Conservation (phyloP, 148 eudicot species). For the Silene uniflora region DNA sequence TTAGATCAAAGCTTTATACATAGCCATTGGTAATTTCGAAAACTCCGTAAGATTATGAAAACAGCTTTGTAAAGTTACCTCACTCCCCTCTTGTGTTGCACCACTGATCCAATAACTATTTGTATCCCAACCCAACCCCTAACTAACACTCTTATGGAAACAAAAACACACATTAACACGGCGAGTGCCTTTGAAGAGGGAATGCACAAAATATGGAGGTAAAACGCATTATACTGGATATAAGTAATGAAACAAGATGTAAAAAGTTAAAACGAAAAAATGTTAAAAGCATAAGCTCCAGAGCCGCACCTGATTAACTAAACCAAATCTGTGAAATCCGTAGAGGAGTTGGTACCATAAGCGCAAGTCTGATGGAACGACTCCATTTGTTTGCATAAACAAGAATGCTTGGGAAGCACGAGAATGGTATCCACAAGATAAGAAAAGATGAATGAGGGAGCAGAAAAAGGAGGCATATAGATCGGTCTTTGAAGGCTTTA, state of each 20-base stretch:
- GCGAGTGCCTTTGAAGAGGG: background rate
- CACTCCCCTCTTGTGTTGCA: background rate
- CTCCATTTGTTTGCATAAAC: conserved; percentile 28
- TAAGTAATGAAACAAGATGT: background rate
- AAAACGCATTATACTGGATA: background rate
- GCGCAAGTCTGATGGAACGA: conserved; percentile 22
- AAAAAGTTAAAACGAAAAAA: background rate
- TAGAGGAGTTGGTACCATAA: conserved; percentile 27
- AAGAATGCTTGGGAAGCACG: conserved; percentile 27
- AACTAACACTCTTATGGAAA: background rate
- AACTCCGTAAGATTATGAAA: no score
- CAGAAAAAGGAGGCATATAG: conserved; percentile 28
- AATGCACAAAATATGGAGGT: background rate
- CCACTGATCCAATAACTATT: background rate
- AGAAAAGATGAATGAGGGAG: conserved; percentile 30
- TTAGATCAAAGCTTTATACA: background rate
- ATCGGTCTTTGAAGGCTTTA: conserved; percentile 20
- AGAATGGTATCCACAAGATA: conserved; percentile 28
- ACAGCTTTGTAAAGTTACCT: background rate
- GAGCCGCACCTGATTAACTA: conserved; percentile 20
- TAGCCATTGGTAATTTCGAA: background rate
- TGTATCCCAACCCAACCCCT: background rate
- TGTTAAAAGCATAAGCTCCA: background rate
- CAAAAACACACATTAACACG: background rate
- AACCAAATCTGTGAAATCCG: conserved; percentile 22